phyloP scores from a whole-genome alignment of 768 basidiomycete genomes.

The Lanmaoa rubissima region DNA sequence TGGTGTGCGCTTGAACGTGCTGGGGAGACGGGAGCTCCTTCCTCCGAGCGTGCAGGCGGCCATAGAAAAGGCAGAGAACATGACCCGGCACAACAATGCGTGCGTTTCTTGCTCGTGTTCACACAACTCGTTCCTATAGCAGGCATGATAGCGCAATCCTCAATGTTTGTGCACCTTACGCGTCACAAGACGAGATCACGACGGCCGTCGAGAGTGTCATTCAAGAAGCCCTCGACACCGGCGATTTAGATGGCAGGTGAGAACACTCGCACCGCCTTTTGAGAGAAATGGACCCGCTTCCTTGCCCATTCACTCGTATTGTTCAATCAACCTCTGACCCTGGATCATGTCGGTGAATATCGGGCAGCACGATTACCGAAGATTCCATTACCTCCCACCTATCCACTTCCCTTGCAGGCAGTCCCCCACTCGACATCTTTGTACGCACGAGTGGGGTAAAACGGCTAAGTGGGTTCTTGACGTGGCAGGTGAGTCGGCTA shows the following conservation, averaged over 20 bases:
- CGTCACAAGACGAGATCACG: slow-evolving; percentile 89
- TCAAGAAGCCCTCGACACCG: slow-evolving; percentile 33
- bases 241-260: slow-evolving; percentile 30
- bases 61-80: slow-evolving; percentile 64
- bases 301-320: slow-evolving; percentile 1
- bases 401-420: slow-evolving; percentile 60
- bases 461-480: slow-evolving; percentile 62
- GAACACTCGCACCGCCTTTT: background rate
- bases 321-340: background rate
- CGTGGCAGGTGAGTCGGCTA: slow-evolving; percentile 81
- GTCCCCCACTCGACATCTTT: slow-evolving; percentile 85
- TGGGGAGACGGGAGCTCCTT: slow-evolving; percentile 75
- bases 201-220: slow-evolving; percentile 55
- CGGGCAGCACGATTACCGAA: slow-evolving; percentile 55
- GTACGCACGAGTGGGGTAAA: slow-evolving; percentile 89
- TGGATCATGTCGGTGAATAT: background rate
- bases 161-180: slow-evolving; percentile 91
- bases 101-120: slow-evolving; percentile 29
- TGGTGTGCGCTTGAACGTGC: slow-evolving; percentile 79
- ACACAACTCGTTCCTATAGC: background rate
- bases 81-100: slow-evolving; percentile 76
- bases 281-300: background rate
- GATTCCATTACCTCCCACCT: slow-evolving; percentile 64
- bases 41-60: slow-evolving; percentile 73
- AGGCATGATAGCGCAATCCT: slow-evolving; percentile 66